Percentiles rank a stretch among this genome's conserved stretches.
Conservation (phyloP, 1,284 basidiomycete species). For the Thecaphora thlaspeos region DNA sequence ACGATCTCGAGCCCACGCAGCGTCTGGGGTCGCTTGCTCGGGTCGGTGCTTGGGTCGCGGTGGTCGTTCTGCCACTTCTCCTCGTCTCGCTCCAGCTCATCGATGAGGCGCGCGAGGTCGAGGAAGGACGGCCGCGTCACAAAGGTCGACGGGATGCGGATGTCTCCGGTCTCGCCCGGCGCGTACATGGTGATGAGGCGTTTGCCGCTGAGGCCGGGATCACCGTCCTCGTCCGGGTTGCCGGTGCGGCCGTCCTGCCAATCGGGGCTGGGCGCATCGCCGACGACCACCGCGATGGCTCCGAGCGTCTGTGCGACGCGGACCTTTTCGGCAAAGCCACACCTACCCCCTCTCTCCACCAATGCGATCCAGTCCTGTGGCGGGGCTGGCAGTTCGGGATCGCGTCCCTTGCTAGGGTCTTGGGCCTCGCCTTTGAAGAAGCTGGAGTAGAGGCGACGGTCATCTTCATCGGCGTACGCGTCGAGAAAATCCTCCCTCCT, state of each 20-base stretch:
- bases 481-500: slow-evolving; percentile 6
- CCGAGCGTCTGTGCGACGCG: slow-evolving; percentile 51
- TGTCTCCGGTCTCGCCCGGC: slow-evolving; percentile 48
- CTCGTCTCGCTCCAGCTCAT: slow-evolving; percentile 41
- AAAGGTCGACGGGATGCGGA: slow-evolving; percentile 53
- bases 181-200: slow-evolving; percentile 55
- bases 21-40: neutral
- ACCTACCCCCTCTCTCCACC: slow-evolving; percentile 49
- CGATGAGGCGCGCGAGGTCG: slow-evolving; percentile 45
- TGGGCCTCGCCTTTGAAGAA: slow-evolving; percentile 9
- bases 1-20: slow-evolving; percentile 45
- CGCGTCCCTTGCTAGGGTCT: slow-evolving; percentile 1
- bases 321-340: slow-evolving; percentile 53
- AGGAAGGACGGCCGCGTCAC: slow-evolving; percentile 53
- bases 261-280: slow-evolving; percentile 38
- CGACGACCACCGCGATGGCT: slow-evolving; percentile 54
- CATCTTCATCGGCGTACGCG: slow-evolving; percentile 25
- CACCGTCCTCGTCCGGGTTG: slow-evolving; percentile 40
- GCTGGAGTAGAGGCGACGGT: slow-evolving; percentile 23
- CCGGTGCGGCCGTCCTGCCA: slow-evolving; percentile 30
- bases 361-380: slow-evolving; percentile 54
- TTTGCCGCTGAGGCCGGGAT: slow-evolving; percentile 35
- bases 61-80: slow-evolving; percentile 26
- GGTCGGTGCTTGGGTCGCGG: neutral
- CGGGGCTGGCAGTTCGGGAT: slow-evolving; percentile 15